Evolutionary conservation across 225 moss, liverwort and hornwort species (phyloP).

Genomic region (Lunularia cruciata): DNA sequence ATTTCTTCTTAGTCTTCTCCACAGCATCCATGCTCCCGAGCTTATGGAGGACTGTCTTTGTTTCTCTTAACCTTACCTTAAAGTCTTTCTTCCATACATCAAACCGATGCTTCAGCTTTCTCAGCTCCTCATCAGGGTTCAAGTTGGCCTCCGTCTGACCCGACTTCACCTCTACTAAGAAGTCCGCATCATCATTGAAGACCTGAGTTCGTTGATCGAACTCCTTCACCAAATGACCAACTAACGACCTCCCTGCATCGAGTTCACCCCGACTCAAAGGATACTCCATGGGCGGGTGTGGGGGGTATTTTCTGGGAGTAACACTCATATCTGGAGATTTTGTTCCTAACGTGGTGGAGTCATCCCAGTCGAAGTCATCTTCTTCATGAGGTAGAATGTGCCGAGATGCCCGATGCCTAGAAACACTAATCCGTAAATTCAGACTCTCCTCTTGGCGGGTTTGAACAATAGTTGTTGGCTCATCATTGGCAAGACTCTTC

Average conservation of each 20-base stretch:
- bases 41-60: constrained; percentile 90
- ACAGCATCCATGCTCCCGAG: constrained; percentile 66
- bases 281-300: constrained; percentile 55
- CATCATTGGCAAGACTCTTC: constrained; percentile 86
- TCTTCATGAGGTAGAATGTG: constrained; percentile 78
- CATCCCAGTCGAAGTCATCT: constrained; percentile 87
- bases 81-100: constrained; percentile 99
- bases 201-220: constrained; percentile 98
- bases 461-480: constrained; percentile 47
- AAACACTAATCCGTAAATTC: constrained; percentile 64
- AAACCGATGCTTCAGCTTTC: constrained; percentile 82
- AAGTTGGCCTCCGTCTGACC: constrained; percentile 88
- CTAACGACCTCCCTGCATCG: constrained; percentile 80
- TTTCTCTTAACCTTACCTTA: constrained; percentile 88
- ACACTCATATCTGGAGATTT: constrained; percentile 79
- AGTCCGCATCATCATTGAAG: constrained; percentile 93
- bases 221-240: constrained; percentile 85
- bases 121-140: constrained; percentile 90
- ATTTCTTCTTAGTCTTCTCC: constrained; percentile 90
- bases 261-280: constrained; percentile 60
- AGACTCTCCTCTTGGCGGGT: constrained; percentile 70
- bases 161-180: constrained; percentile 94
- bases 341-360: constrained; percentile 73
- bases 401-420: constrained; percentile 62
- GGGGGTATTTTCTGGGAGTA: constrained; percentile 69